Evolutionary conservation across 179 eudicot genomes (phyloP).

Genomic region (Camellia oleifera): DNA sequence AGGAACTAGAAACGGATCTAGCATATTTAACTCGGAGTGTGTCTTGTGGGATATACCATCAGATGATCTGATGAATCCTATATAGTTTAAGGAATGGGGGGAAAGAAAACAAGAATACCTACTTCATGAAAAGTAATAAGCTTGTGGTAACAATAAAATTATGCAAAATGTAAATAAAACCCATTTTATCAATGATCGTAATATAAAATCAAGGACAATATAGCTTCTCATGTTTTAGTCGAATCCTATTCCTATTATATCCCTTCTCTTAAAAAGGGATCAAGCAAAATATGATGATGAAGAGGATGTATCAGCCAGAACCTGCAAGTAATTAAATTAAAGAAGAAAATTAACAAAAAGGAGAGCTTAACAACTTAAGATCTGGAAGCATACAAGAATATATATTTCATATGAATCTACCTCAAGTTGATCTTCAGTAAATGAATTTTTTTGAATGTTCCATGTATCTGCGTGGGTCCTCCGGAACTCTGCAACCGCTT

Average conservation of each 20-base stretch:
- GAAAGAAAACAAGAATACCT: neutral
- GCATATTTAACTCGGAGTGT: constrained; percentile 52
- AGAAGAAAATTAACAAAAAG: constrained; percentile 9
- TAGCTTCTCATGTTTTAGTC: neutral
- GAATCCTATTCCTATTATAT: neutral
- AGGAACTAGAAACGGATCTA: constrained; percentile 27
- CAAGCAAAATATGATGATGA: no score
- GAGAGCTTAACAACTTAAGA: neutral
- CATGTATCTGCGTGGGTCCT: constrained; percentile 91
- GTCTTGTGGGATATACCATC: constrained; percentile 80
- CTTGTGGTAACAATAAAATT: constrained; percentile 20
- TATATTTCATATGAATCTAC: constrained; percentile 31
- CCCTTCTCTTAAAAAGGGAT: no score
- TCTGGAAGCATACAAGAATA: neutral
- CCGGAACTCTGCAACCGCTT: constrained; percentile 89
- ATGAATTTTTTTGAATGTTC: constrained; percentile 82
- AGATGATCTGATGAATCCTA: constrained; percentile 69
- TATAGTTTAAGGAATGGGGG: constrained; percentile 31
- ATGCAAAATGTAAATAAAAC: constrained; percentile 22
- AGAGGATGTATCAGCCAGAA: no score
- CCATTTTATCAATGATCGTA: constrained; percentile 21
- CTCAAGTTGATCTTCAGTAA: constrained; percentile 96
- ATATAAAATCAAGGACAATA: constrained; percentile 31
- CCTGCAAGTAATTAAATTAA: no score
- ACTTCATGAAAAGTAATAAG: constrained; percentile 28